Conservation (phyloP, 2,329 filamentous ascomycete genomes). For the Penicillium psychrosexuale region DNA sequence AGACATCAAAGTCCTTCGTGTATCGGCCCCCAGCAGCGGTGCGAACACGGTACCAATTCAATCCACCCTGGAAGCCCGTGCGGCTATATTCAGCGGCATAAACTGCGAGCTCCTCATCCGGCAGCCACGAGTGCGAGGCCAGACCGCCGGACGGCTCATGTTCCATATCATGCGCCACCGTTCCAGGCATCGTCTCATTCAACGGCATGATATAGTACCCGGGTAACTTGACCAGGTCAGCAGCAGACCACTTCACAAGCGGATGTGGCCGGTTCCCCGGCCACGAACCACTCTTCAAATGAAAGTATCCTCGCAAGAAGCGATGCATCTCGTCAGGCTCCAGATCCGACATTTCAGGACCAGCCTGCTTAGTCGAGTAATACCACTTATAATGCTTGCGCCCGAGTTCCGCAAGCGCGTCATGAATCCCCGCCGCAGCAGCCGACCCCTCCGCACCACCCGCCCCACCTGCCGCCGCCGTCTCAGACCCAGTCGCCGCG, state of each 20-base stretch:
- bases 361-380: constrained; percentile 39
- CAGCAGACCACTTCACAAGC: constrained; percentile 55
- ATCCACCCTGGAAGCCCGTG: constrained; percentile 62
- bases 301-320: constrained; percentile 65
- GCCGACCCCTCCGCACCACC: constrained; percentile 17
- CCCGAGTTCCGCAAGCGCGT: constrained; percentile 52
- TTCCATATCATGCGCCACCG: constrained; percentile 55
- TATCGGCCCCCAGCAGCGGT: constrained; percentile 49
- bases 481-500: background rate
- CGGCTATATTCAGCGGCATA: constrained; percentile 61
- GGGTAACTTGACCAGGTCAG: constrained; percentile 59
- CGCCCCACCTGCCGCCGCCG: background rate
- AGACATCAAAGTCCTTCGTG: constrained; percentile 55
- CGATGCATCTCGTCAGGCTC: constrained; percentile 51
- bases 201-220: constrained; percentile 67
- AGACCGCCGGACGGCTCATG: constrained; percentile 44
- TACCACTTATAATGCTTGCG: constrained; percentile 70
- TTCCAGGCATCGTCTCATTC: constrained; percentile 57
- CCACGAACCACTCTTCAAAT: constrained; percentile 65
- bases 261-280: constrained; percentile 53
- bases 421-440: constrained; percentile 49
- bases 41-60: constrained; percentile 66
- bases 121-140: constrained; percentile 51
- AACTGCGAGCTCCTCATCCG: constrained; percentile 55
- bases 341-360: constrained; percentile 35